Conservation (phyloP, 2,329 filamentous ascomycete genomes). For the Fusarium bactridioides region DNA sequence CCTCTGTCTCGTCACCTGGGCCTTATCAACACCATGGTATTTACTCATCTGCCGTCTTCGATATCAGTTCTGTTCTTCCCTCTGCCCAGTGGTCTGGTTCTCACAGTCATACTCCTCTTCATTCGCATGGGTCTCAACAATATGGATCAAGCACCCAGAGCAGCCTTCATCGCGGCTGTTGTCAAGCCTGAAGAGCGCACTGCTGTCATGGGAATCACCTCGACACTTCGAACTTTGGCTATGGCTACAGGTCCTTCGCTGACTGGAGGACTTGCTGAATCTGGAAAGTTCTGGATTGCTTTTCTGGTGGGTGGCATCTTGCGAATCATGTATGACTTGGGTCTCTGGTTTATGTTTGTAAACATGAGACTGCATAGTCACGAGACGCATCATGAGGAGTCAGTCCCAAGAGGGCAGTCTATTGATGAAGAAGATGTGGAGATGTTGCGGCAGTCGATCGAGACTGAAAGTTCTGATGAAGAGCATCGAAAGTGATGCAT, state of each 20-base stretch:
- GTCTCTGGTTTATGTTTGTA: constrained; percentile 66
- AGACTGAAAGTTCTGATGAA: background rate
- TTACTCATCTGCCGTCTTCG: constrained; percentile 69
- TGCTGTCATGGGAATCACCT: constrained; percentile 74
- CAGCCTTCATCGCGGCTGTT: constrained; percentile 72
- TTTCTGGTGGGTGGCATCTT: constrained; percentile 64
- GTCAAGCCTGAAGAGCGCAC: constrained; percentile 71
- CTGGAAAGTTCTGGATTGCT: constrained; percentile 66
- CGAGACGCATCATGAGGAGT: constrained; percentile 40
- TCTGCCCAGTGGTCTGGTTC: constrained; percentile 56
- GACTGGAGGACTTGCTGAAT: constrained; percentile 63
- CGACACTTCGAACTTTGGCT: constrained; percentile 66
- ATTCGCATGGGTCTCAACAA: constrained; percentile 69
- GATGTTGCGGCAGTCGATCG: background rate
- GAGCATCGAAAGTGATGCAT: constrained; percentile 1
- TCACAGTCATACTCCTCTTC: constrained; percentile 64
- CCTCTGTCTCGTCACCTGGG: constrained; percentile 66
- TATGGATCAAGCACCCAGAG: constrained; percentile 73
- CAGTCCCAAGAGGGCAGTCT: background rate
- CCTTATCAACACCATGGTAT: constrained; percentile 71
- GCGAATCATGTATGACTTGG: constrained; percentile 65
- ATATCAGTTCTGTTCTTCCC: constrained; percentile 68
- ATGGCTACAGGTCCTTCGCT: constrained; percentile 62
- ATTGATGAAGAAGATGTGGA: constrained; percentile 28
- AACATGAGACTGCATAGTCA: constrained; percentile 62